A percentile compares a stretch with the other conserved stretches of the same genome.
Evolutionary conservation across 495 filamentous ascomycete species (phyloP).

Genomic region (Aspergillus diversus): DNA sequence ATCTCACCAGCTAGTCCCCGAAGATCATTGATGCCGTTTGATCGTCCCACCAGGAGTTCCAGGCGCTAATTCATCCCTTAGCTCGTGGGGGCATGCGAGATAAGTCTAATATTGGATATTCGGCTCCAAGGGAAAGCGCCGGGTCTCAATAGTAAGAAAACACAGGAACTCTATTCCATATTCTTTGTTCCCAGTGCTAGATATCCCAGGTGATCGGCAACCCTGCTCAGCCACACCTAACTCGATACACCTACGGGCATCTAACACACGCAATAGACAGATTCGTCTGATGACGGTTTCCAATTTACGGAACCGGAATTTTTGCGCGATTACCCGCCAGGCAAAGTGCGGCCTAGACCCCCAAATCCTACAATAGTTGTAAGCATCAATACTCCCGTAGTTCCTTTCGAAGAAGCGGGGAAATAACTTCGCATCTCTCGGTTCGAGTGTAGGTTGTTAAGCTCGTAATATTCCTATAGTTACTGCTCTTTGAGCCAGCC

Average conservation of each 20-base stretch:
- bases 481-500: not conserved
- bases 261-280: too few species aligned
- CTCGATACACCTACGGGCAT: too few species aligned
- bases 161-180: not conserved
- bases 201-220: not conserved
- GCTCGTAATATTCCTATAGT: not conserved
- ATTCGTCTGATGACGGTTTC: not conserved
- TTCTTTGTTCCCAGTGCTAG: not conserved
- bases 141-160: not conserved
- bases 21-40: not conserved
- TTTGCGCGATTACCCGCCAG: not conserved
- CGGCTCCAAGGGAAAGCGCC: not conserved
- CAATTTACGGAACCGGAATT: not conserved
- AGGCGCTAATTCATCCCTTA: not conserved
- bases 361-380: not conserved
- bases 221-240: too few species aligned
- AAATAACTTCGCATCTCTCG: not conserved
- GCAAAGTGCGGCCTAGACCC: not conserved
- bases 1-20: not conserved
- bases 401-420: not conserved
- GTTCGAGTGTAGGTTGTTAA: not conserved
- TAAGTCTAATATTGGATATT: not conserved
- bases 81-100: not conserved
- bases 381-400: not conserved
- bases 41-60: not conserved